Conservation (phyloP, 1,284 basidiomycete genomes). For the Ganoderma sinense region DNA sequence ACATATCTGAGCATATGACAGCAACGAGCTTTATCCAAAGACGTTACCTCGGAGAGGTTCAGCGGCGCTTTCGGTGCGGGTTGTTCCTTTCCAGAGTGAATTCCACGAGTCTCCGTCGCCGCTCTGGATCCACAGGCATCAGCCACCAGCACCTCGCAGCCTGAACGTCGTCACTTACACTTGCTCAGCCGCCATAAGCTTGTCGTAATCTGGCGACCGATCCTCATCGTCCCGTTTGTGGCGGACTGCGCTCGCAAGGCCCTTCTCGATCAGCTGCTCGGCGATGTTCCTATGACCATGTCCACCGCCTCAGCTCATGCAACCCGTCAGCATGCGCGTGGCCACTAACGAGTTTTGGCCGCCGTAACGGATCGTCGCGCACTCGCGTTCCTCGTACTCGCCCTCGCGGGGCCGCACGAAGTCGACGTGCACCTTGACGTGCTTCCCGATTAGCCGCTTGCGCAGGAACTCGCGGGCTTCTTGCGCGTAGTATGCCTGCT, state of each 20-base stretch:
- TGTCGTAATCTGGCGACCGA: conserved; percentile 93
- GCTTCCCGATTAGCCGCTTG: conserved; percentile 91
- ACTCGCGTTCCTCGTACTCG: conserved; percentile 92
- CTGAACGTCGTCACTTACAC: conserved; percentile 56
- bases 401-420: conserved; percentile 93
- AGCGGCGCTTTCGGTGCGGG: conserved; percentile 73
- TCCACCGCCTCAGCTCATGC: conserved; percentile 8
- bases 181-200: conserved; percentile 94
- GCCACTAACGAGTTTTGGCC: conserved; percentile 72
- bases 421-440: conserved; percentile 85
- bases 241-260: conserved; percentile 88
- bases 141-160: conserved; percentile 1
- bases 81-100: conserved; percentile 94
- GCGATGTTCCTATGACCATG: conserved; percentile 77
- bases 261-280: conserved; percentile 93
- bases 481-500: conserved; percentile 88
- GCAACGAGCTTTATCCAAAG: conserved; percentile 16
- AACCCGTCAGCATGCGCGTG: not conserved
- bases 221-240: conserved; percentile 97
- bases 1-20: not conserved
- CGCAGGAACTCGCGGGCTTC: conserved; percentile 94
- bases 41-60: conserved; percentile 86
- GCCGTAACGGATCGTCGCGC: conserved; percentile 89
- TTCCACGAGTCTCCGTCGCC: conserved; percentile 79
- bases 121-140: conserved; percentile 57